phyloP scores from a whole-genome alignment of 2,329 filamentous ascomycete species.

The Ophiocordyceps unilateralis region DNA sequence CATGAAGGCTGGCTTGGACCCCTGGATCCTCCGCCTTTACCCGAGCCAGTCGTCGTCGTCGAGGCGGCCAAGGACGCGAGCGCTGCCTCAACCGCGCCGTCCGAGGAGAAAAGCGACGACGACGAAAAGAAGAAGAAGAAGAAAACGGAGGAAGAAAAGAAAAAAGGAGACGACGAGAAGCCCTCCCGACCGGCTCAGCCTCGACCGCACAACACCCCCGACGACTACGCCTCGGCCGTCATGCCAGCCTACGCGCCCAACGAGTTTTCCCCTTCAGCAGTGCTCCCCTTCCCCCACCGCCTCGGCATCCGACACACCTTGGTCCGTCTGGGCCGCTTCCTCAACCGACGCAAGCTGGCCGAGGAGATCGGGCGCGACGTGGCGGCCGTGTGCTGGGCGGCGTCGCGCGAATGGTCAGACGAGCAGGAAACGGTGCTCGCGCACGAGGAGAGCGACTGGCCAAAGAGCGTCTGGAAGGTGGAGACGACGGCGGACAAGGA shows the following conservation, averaged over 20 bases:
- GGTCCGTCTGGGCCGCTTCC: slow-evolving; percentile 69
- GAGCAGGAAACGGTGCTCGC: slow-evolving; percentile 38
- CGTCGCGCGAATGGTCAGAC: slow-evolving; percentile 31
- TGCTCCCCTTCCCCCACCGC: slow-evolving; percentile 71
- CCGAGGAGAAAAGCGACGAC: slow-evolving; percentile 7
- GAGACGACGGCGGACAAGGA: slow-evolving; percentile 24
- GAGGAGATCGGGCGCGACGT: slow-evolving; percentile 79
- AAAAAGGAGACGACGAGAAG: slow-evolving; percentile 31
- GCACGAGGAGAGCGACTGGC: slow-evolving; percentile 67
- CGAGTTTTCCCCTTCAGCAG: slow-evolving; percentile 54
- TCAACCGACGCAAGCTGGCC: slow-evolving; percentile 70
- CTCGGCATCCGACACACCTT: slow-evolving; percentile 87
- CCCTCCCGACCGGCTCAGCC: slow-evolving; percentile 43
- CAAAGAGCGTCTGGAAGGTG: slow-evolving; percentile 55
- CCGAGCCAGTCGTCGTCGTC: background rate
- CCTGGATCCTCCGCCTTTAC: slow-evolving; percentile 39
- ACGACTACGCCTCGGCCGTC: slow-evolving; percentile 50
- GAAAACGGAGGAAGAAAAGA: slow-evolving; percentile 16
- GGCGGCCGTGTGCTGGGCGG: slow-evolving; percentile 62
- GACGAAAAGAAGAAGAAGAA: slow-evolving; percentile 20
- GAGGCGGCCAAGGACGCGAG: too few relatives aligned
- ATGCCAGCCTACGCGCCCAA: slow-evolving; percentile 50
- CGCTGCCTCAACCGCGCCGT: slow-evolving; percentile 1
- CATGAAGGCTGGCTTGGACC: slow-evolving; percentile 96
- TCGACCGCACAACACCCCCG: slow-evolving; percentile 54